Conservation (phyloP, 495 filamentous ascomycete species). For the Penicillium psychrofluorescens region DNA sequence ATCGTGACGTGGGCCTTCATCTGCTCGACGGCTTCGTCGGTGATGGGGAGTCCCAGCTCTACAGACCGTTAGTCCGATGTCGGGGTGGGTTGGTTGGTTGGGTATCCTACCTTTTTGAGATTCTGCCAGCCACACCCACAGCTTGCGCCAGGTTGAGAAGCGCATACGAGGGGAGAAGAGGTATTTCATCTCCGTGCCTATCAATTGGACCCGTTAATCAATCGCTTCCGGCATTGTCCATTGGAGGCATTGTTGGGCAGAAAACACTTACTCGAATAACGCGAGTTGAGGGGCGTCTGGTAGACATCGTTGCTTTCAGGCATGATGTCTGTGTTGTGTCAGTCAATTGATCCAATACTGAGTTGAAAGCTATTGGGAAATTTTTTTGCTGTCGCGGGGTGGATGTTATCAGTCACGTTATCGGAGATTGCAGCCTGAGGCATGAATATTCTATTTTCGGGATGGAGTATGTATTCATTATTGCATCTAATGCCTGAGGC, state of each 20-base stretch:
- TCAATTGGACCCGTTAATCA: conserved; percentile 14
- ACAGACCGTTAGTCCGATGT: conserved; percentile 17
- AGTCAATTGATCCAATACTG: conserved; percentile 16
- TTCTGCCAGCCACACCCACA: conserved; percentile 84
- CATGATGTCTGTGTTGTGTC: conserved; percentile 35
- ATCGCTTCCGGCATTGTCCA: neutral
- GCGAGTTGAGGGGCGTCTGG: conserved; percentile 64
- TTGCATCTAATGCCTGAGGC: too few species aligned
- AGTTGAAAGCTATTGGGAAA: conserved; percentile 19
- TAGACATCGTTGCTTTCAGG: conserved; percentile 57
- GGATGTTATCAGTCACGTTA: conserved; percentile 42
- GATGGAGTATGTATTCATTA: too few species aligned
- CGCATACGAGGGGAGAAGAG: conserved; percentile 67
- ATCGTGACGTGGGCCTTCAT: conserved; percentile 67
- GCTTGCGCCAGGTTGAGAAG: conserved; percentile 67
- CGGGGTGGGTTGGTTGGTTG: conserved; percentile 2
- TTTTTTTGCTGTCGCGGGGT: conserved; percentile 24
- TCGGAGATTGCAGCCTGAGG: conserved; percentile 5
- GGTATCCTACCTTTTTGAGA: conserved; percentile 55
- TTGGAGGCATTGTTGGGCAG: conserved; percentile 1
- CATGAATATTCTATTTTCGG: neutral
- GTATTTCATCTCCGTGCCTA: conserved; percentile 42
- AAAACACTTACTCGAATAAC: conserved; percentile 57
- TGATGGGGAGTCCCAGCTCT: conserved; percentile 51
- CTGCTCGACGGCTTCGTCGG: conserved; percentile 63